phyloP scores from a whole-genome alignment of 768 basidiomycete species.

The Psilocybe azurescens region DNA sequence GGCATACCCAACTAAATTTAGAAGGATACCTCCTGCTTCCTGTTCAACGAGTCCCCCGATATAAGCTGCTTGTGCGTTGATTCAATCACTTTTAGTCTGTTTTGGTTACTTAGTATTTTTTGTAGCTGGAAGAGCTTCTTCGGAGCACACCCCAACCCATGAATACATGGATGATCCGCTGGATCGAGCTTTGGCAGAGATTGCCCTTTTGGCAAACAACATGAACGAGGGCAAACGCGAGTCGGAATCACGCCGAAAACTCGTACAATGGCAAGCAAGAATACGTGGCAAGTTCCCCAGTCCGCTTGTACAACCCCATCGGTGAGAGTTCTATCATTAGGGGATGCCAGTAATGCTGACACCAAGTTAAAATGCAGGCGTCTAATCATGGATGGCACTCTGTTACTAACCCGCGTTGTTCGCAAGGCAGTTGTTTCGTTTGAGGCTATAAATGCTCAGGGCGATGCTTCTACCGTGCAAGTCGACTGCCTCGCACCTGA shows the following conservation, averaged over 20 bases:
- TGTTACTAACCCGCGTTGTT: constrained; percentile 89
- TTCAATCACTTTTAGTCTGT: constrained; percentile 6
- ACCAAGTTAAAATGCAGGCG: constrained; percentile 50
- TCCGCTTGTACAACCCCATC: constrained; percentile 97
- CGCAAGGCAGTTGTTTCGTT: constrained; percentile 84
- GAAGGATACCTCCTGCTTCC: constrained; percentile 95
- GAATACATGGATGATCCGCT: constrained; percentile 83
- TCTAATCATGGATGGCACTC: constrained; percentile 90
- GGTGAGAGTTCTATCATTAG: constrained; percentile 50
- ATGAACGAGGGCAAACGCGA: constrained; percentile 99
- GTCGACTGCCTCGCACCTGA: constrained; percentile 92
- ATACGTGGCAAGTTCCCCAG: constrained; percentile 94
- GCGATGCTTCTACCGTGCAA: constrained; percentile 81
- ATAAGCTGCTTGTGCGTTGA: constrained; percentile 81
- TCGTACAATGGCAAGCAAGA: constrained; percentile 89
- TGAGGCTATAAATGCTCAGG: constrained; percentile 79
- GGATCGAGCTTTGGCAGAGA: constrained; percentile 85
- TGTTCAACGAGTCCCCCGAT: constrained; percentile 97
- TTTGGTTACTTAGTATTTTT: constrained; percentile 14
- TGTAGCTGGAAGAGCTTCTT: constrained; percentile 83
- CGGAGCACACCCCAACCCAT: constrained; percentile 78
- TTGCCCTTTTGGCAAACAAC: constrained; percentile 85
- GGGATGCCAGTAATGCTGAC: neutral
- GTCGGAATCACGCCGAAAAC: constrained; percentile 87
- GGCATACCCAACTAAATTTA: constrained; percentile 92